Percentiles rank a stretch among this genome's conserved stretches.
Evolutionary conservation across 164 flowering plant species (phyloP).

Genomic region (Magnolia officinalis): DNA sequence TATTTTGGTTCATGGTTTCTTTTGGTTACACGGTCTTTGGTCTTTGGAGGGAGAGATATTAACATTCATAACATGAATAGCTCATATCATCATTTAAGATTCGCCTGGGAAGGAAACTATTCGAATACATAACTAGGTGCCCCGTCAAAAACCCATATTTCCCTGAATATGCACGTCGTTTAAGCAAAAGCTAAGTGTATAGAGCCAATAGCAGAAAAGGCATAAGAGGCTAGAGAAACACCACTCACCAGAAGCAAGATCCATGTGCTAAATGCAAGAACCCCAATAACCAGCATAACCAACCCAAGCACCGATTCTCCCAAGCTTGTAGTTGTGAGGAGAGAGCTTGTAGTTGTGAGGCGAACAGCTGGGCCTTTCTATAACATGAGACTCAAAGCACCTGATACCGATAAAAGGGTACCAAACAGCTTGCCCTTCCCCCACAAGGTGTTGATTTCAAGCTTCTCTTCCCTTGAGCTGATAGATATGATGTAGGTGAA

Average conservation of each 20-base stretch:
- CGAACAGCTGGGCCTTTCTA: constrained; percentile 9
- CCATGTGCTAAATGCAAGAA: constrained; percentile 19
- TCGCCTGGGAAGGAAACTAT: too few species aligned
- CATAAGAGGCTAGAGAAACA: background rate
- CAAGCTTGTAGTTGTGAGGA: background rate
- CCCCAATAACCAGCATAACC: constrained; percentile 18
- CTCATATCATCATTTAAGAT: too few species aligned
- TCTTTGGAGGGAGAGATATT: too few species aligned
- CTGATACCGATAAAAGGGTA: constrained; percentile 9
- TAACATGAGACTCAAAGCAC: constrained; percentile 5
- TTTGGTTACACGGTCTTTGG: too few species aligned
- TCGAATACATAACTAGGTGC: too few species aligned
- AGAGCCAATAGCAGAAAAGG: too few species aligned
- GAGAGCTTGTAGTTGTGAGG: background rate
- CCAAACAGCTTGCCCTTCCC: constrained; percentile 11
- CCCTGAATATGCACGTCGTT: too few species aligned
- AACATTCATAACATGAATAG: too few species aligned
- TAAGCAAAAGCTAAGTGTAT: too few species aligned
- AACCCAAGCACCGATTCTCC: constrained; percentile 10
- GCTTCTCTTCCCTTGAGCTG: constrained; percentile 3
- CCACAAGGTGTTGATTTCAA: constrained; percentile 2
- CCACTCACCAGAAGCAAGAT: constrained; percentile 19
- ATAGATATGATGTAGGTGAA: constrained; percentile 1
- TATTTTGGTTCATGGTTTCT: too few species aligned
- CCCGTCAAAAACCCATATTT: background rate